Base-by-base conservation (phyloP, 768 basidiomycete species). In the Rickenella mellea region DNA sequence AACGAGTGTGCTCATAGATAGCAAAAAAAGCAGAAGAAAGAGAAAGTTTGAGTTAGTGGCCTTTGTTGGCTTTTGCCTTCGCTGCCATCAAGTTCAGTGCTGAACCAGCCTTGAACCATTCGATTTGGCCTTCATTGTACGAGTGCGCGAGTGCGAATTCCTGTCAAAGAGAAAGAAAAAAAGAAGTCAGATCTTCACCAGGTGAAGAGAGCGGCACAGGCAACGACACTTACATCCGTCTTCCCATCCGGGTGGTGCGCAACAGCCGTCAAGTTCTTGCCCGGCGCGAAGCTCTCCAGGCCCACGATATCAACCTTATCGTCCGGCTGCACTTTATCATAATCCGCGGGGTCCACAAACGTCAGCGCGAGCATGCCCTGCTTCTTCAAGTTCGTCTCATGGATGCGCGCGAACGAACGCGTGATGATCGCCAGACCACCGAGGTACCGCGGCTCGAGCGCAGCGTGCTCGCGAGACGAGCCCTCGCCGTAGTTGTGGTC, bases 301-400 rank as follows among this genome's bases (percentile, higher is more conserved):
- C 93, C 94, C 44, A 84, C 63, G 60, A 99, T 90, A 59, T 84
- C 82, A 46, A 98, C 81, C 58, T 76, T 80, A 71, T 99, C 96
- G 51, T 72, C 71, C 7, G 93, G 87, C 57, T 72, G 73, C 53
- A 97, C 61, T 72, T 86, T 91, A 60, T 97, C 90, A 63, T 99
- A 99, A 65, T 98, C 93, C 50, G 77, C 89, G 12, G 86, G 76
- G 67, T 97, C 77, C 47, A 65, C 85, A 59, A 98, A 96, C 47
- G 91, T 96, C 52, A 98, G 71, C 2, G 92, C 92, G 48, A 97
- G 87, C 89, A 94, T 92, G 54, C 92, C 92, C 70, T 97, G 93
- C 78, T 97, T 97, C 84, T 98, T 98, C 78, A 92, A 69, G 74
- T 93, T 92, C 59, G 90, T 90, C 70, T 88, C 92, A 67, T 94